Base-by-base conservation (phyloP, 495 filamentous ascomycete genomes). In the Tetracladium setigerum region DNA sequence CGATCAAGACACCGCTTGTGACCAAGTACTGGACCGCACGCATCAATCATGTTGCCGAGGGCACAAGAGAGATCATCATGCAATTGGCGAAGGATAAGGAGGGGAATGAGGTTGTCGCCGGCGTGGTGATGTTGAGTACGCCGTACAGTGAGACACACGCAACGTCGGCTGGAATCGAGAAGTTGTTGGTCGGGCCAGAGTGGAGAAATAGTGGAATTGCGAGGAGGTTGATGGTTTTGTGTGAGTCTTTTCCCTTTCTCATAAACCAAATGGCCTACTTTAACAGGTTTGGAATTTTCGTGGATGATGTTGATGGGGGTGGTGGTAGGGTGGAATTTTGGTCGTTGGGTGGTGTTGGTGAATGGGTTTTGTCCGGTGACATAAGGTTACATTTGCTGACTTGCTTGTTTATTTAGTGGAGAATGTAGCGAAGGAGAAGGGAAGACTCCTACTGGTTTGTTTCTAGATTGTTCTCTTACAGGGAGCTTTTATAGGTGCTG, bases 391-490 rank as follows among this genome's bases (percentile, higher is more conserved):
- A 27, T 27, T 27, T 7, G 7, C 22, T 27, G 7, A 27, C 7
- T 27, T 27, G 7, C 22, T 27, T 27, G 22, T 3, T 3, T 7
- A 3, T 27, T 3, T 7, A 27, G 22, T 58, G 27, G 55, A 58
- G 31, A 44, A 49, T 22, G 40, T 52, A 27, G 55, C 51, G 11
- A 47, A 16, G 35, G 15, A 17, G 12, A 33, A 38, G 14, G 48
- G 51, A 40, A 54, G 45, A 32, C 27, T 32, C 14, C 7, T 54
- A 15, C 39, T 58, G 47, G 55, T 54, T 16, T 42, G 55, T 49
- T 44, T 0, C n/a, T 22, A 30, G n/a, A 17, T 9, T 37, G 3
- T 10, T 9, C 2, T 37, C 34, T 37, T 37, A 5, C 34, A 2
- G 9, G 2, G 4, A 36, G 11, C 13, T 16, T 18, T 38, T 1